Percentiles rank a stretch among this genome's conserved stretches.
Conservation (phyloP, 768 basidiomycete species). For the Xanthoconium stramineum region DNA sequence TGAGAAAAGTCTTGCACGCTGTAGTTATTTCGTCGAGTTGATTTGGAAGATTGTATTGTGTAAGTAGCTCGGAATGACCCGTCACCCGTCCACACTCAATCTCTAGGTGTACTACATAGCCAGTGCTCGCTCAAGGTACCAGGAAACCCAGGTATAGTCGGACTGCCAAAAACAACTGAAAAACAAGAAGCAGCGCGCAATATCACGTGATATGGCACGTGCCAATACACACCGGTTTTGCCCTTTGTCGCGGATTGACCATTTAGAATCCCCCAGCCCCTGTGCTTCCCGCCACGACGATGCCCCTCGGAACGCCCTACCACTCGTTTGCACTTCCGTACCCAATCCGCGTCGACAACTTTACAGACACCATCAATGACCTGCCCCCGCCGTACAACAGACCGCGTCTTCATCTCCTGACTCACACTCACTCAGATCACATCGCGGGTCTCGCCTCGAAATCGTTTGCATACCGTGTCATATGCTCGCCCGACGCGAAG, state of each 20-base stretch:
- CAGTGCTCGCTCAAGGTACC: no score
- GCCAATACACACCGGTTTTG: not conserved
- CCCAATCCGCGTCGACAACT: slow-evolving; percentile 83
- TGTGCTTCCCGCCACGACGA: slow-evolving; percentile 25
- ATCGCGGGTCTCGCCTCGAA: slow-evolving; percentile 71
- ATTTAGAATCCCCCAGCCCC: slow-evolving; percentile 11
- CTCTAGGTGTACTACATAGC: no score
- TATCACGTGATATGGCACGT: not conserved
- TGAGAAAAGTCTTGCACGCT: no score
- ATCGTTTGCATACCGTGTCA: slow-evolving; percentile 66
- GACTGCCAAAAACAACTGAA: no score
- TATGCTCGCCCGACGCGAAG: slow-evolving; percentile 84
- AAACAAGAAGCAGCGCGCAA: no score
- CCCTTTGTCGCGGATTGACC: not conserved
- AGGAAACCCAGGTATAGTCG: no score
- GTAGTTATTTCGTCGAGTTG: no score
- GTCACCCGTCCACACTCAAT: no score
- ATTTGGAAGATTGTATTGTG: no score
- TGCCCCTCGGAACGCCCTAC: slow-evolving; percentile 78
- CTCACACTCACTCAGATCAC: slow-evolving; percentile 91
- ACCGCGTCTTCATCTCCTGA: slow-evolving; percentile 66
- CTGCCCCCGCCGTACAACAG: slow-evolving; percentile 31
- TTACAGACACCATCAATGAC: slow-evolving; percentile 44
- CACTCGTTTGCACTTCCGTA: slow-evolving; percentile 77
- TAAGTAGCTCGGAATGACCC: no score